These are phyloP conservation scores for Themeda triandra DNA, from an alignment of 176 grass and related monocot species.

Conservation along the genomic window DNA sequence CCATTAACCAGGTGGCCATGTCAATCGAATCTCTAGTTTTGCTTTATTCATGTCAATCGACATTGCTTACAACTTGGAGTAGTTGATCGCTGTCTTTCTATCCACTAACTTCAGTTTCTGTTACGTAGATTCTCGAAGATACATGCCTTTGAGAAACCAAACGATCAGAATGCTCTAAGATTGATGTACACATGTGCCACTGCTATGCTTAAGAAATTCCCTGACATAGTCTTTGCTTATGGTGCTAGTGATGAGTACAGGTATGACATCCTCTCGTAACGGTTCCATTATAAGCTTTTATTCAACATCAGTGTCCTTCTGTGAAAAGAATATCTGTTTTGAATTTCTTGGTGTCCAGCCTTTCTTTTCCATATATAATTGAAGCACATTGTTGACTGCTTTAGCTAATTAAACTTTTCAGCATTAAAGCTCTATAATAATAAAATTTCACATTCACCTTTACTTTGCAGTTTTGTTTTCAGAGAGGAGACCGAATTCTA, in stretches of 20 bases:
- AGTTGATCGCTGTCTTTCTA: constrained; percentile 5
- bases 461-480: constrained; percentile 75
- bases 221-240: constrained; percentile 87
- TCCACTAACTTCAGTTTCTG: constrained; percentile 29
- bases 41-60: background rate
- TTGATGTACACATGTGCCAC: constrained; percentile 70
- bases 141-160: constrained; percentile 73
- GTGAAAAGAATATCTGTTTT: constrained; percentile 14
- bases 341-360: background rate
- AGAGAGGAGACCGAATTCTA: constrained; percentile 74
- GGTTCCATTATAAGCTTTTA: background rate
- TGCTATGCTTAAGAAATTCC: constrained; percentile 64
- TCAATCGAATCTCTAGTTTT: background rate
- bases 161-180: constrained; percentile 60
- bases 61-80: background rate
- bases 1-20: background rate
- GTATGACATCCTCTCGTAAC: constrained; percentile 30
- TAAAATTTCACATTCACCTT: constrained; percentile 23
- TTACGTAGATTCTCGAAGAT: constrained; percentile 63
- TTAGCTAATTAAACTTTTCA: background rate
- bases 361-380: constrained; percentile 4
- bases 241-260: constrained; percentile 93
- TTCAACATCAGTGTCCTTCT: background rate
- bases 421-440: background rate
- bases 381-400: background rate